Evolutionary conservation across 805 yeast species (phyloP).

Genomic region (Ogataea nonfermentans): DNA sequence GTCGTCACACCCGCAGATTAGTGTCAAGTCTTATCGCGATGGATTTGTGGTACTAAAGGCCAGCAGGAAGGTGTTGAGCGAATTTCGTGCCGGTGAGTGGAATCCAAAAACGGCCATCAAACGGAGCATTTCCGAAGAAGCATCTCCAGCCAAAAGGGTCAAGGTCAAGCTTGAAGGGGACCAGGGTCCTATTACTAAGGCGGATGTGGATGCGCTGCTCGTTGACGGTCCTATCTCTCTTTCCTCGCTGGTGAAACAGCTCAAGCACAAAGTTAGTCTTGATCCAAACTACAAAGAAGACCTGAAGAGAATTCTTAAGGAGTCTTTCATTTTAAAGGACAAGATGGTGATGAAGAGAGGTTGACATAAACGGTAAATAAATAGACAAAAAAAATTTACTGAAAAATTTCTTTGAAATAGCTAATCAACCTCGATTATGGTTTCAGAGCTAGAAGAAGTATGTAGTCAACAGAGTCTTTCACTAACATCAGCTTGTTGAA

Average conservation of each 20-base stretch:
- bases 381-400: constrained; percentile 1
- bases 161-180: constrained; percentile 23
- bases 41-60: constrained; percentile 66
- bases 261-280: constrained; percentile 59
- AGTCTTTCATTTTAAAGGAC: constrained; percentile 32
- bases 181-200: constrained; percentile 54
- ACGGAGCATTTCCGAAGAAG: constrained; percentile 24
- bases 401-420: background rate
- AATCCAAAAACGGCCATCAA: constrained; percentile 52
- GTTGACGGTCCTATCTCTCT: constrained; percentile 46
- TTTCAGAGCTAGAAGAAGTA: constrained; percentile 52
- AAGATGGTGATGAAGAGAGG: constrained; percentile 29
- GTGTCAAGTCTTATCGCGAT: constrained; percentile 42
- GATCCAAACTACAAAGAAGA: constrained; percentile 63
- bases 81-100: constrained; percentile 84
- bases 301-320: constrained; percentile 42
- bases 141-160: constrained; percentile 31
- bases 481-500: constrained; percentile 51
- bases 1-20: constrained; percentile 27
- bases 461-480: constrained; percentile 14
- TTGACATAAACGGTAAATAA: constrained; percentile 3
- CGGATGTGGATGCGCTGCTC: constrained; percentile 68
- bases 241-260: constrained; percentile 58
- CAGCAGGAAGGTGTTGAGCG: constrained; percentile 53
- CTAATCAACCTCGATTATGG: constrained; percentile 34